phyloP scores from a whole-genome alignment of 345 rosid genomes.

The Cardamine occulta region DNA sequence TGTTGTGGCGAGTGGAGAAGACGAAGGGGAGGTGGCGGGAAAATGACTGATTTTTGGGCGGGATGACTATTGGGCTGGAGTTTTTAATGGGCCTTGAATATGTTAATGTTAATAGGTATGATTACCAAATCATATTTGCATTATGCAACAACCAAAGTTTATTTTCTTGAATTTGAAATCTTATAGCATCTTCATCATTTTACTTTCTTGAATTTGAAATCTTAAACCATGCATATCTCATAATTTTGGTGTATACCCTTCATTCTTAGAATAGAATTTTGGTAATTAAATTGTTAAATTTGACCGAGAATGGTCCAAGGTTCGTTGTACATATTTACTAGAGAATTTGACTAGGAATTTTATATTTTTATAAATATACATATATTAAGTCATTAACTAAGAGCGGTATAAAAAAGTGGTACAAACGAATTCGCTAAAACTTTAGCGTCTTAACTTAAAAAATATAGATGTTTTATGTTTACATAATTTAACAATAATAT shows the following conservation, averaged over 20 bases:
- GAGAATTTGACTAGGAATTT: not conserved
- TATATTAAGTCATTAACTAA: too few relatives aligned
- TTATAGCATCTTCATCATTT: too few relatives aligned
- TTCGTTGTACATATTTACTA: too few relatives aligned
- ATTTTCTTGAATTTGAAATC: too few relatives aligned
- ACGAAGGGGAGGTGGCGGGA: constrained; percentile 61
- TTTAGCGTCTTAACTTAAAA: not conserved
- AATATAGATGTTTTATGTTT: not conserved
- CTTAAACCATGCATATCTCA: too few relatives aligned
- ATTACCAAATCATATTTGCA: too few relatives aligned
- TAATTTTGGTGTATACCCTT: too few relatives aligned
- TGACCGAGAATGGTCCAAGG: too few relatives aligned
- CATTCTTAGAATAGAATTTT: too few relatives aligned
- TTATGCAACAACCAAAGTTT: not conserved
- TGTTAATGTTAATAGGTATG: not conserved
- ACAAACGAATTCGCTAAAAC: not conserved
- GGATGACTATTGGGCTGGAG: constrained; percentile 20
- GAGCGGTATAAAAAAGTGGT: not conserved
- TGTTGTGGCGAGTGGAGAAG: constrained; percentile 32
- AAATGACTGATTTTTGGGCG: constrained; percentile 36
- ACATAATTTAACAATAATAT: not conserved
- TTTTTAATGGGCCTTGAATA: constrained; percentile 20
- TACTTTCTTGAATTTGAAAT: too few relatives aligned
- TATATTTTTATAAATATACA: too few relatives aligned
- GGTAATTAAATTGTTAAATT: too few relatives aligned